These are phyloP conservation scores for Paecilomyces formosus DNA, from an alignment of 2,329 filamentous ascomycete genomes.

Conservation along the genomic window DNA sequence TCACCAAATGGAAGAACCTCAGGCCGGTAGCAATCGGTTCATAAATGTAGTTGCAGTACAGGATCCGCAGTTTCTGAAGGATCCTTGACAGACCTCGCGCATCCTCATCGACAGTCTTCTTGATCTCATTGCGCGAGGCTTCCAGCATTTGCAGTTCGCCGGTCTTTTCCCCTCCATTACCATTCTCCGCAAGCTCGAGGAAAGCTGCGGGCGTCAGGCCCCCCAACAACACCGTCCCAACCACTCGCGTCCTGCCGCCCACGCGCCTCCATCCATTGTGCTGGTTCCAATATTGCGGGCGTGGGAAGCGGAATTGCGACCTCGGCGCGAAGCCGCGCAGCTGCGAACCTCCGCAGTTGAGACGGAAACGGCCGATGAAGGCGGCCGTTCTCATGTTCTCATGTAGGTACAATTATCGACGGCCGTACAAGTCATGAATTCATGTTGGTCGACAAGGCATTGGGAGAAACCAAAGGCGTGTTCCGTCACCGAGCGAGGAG, in stretches of 20 bases:
- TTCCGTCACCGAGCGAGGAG: background rate
- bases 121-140: slow-evolving; percentile 69
- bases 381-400: slow-evolving; percentile 44
- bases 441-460: slow-evolving; percentile 2
- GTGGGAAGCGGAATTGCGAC: slow-evolving; percentile 22
- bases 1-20: slow-evolving; percentile 76
- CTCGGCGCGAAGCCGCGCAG: slow-evolving; percentile 20
- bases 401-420: slow-evolving; percentile 8
- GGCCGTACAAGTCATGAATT: slow-evolving; percentile 2
- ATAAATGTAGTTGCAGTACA: slow-evolving; percentile 52
- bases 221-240: slow-evolving; percentile 30
- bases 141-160: slow-evolving; percentile 82
- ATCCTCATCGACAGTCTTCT: slow-evolving; percentile 57
- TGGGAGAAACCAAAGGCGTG: background rate
- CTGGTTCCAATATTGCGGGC: slow-evolving; percentile 17
- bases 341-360: slow-evolving; percentile 33
- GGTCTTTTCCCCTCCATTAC: slow-evolving; percentile 51
- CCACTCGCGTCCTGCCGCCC: slow-evolving; percentile 15
- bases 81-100: slow-evolving; percentile 53
- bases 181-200: slow-evolving; percentile 49
- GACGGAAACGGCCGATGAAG: slow-evolving; percentile 43
- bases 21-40: slow-evolving; percentile 83
- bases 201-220: slow-evolving; percentile 52
- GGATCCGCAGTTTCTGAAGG: slow-evolving; percentile 54
- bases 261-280: slow-evolving; percentile 8